A percentile compares a stretch with the other conserved stretches of the same genome.
Evolutionary conservation across 306 rosid genomes (phyloP).

Genomic region (Glycine soja): DNA sequence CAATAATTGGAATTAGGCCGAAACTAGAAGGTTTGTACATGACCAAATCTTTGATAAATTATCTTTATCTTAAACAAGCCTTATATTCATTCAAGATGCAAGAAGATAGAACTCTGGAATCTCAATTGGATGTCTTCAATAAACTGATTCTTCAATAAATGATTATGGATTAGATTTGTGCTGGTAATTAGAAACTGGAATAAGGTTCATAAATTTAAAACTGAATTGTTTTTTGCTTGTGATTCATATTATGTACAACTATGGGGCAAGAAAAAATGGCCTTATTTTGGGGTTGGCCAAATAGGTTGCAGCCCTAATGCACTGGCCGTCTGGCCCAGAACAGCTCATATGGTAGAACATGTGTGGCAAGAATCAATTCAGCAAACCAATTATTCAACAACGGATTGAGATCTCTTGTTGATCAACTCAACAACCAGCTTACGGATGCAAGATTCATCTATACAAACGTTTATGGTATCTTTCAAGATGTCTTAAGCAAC

Average conservation of each 20-base stretch:
- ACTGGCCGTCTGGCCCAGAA: conserved; percentile 82
- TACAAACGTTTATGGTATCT: conserved; percentile 75
- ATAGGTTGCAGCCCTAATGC: conserved; percentile 89
- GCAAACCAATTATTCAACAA: conserved; percentile 84
- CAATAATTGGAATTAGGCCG: too few relatives aligned
- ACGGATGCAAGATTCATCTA: conserved; percentile 72
- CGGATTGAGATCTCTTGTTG: conserved; percentile 68
- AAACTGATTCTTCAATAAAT: too few relatives aligned
- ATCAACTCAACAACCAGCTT: conserved; percentile 67
- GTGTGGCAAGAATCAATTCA: conserved; percentile 75
- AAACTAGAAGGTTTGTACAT: too few relatives aligned
- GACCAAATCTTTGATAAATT: too few relatives aligned
- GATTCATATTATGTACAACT: conserved; percentile 63
- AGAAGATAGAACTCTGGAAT: too few relatives aligned
- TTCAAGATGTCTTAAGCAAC: conserved; percentile 68
- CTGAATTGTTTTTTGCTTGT: too few relatives aligned
- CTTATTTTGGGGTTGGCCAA: conserved; percentile 87
- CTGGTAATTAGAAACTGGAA: not conserved
- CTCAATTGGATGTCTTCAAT: too few relatives aligned
- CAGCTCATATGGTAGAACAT: conserved; percentile 80
- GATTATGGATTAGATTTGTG: not conserved
- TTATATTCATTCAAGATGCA: too few relatives aligned
- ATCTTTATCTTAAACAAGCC: too few relatives aligned
- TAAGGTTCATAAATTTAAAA: too few relatives aligned
- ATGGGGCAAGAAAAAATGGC: conserved; percentile 94